Base-by-base conservation (phyloP, 257 asterid species). In the Capsicum chinense region DNA sequence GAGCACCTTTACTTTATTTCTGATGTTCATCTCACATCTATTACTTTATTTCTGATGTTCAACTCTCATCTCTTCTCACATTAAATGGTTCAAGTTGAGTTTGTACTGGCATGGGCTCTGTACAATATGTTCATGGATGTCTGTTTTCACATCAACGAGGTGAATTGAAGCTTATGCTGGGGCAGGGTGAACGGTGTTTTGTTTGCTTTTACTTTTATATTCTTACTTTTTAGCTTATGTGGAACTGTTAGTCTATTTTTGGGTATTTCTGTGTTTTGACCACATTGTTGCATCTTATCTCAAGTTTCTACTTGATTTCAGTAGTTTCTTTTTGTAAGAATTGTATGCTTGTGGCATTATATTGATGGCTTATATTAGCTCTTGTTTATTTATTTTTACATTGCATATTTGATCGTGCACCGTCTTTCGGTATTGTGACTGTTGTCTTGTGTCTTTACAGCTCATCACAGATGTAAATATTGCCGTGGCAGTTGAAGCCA, bases 401-500 rank as follows among this genome's bases (percentile, higher is more conserved):
- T 39, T 80, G 69, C 83, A n/a, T 54, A 64, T 79, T 67, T 48
- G 57, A 56, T 81, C n/a, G 56, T 83, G 80, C 50, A 66, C 19
- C 1, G 68, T 86, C 82, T 83, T 63, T 79, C 52, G 69, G 35
- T 67, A 62, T 76, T 81, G 78, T 82, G 79, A 81, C 66, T 67
- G 62, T 64, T 87, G 57, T 83, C 69, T 81, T 78, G 83, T 87
- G 76, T 71, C 62, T 63, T 88, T 90, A 93, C 98, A 97, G 99
- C 98, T 97, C 87, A 94, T 97, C 85, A 95, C 93, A 70, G 99
- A 97, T 87, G 97, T 95, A 64, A 97, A 97, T 90, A 97, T 97
- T 89, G 99, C 99, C 86, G 99, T 97, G 88, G 99, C 97, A 48
- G 98, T 95, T 83, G 99, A 97, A 90, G 99, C 99, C 42, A 87